phyloP scores from a whole-genome alignment of 306 rosid species.

The Begonia fuchsioides region DNA sequence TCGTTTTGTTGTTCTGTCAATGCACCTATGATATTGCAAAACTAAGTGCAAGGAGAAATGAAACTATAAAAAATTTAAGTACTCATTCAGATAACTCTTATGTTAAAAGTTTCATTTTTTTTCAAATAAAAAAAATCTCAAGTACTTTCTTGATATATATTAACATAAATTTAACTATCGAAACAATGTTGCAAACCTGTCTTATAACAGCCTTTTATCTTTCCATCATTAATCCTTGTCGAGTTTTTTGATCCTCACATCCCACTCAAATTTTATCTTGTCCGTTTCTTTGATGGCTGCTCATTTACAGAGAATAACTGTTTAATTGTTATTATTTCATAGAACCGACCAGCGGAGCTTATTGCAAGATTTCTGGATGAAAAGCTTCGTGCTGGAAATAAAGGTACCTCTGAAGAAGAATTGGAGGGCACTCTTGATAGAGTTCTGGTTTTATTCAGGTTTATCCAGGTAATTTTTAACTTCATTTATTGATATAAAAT shows the following conservation, averaged over 20 bases:
- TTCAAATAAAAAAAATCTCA: no score
- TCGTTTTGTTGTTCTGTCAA: no score
- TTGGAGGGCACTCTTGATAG: slow-evolving; percentile 94
- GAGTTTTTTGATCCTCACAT: not conserved
- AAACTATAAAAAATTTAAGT: no score
- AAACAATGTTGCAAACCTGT: no score
- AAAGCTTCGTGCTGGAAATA: slow-evolving; percentile 98
- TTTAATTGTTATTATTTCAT: slow-evolving; percentile 20
- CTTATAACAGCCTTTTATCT: not conserved
- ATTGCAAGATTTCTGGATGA: slow-evolving; percentile 96
- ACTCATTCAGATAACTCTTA: no score
- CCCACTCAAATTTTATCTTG: not conserved
- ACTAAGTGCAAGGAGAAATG: no score
- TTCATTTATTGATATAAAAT: not conserved
- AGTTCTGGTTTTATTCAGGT: slow-evolving; percentile 87
- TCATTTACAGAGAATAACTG: no score
- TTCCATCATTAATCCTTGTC: not conserved
- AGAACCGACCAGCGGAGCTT: slow-evolving; percentile 98
- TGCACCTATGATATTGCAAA: no score
- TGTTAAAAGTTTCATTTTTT: no score
- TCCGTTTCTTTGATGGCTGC: no score
- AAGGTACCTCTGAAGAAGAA: slow-evolving; percentile 98
- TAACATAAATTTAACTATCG: no score
- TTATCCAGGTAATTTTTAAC: slow-evolving; percentile 63
- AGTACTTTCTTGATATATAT: no score